Base-by-base conservation (phyloP, 108 stramenopile species). In the Nitzschia sp. region DNA sequence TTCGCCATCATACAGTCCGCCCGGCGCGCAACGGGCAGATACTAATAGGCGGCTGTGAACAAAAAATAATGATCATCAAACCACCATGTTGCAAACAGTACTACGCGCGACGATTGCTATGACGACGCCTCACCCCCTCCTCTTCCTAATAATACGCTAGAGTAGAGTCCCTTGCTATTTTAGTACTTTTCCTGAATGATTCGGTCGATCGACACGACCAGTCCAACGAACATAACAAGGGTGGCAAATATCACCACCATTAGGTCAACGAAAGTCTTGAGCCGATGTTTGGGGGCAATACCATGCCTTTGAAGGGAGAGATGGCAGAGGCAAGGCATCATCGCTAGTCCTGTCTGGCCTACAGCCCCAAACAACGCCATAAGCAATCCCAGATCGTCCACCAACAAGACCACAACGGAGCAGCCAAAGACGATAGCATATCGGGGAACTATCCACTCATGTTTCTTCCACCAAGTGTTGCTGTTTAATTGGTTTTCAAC, bases 351-450 rank as follows among this genome's bases (percentile, higher is more conserved):
- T 1, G 78, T 80, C 30, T 80, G 73, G 16, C 78, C 78, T 13
- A 80, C 61, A 2, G 78, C 78, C 2, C 78, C 78, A 53, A 80
- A 74, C 29, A 80, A 58, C 26, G 66, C 16, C 50, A 80, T 75
- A 3, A 80, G 69, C 11, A 75, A 22, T 19, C 62, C 36, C 35
- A 80, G 36, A 53, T 80, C 69, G 36, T 75, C 45, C 27, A 80
- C 78, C 2, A 56, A 26, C 33, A 63, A 38, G 17, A 80, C 78
- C 13, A 80, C 53, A 5, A 71, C 13, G 13, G 71, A 30, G 33
- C 73, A 80, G 13, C 59, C 32, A 22, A 69, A 48, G 21, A 80
- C 78, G 16, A 80, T 41, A 9, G 45, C 38, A 32, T 58, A 80
- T 1, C 78, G 68, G 9, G 60, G 68, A 28, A 74, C n/a, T 13